Conservation (phyloP, 495 filamentous ascomycete genomes). For the Xylaria bambusicola region DNA sequence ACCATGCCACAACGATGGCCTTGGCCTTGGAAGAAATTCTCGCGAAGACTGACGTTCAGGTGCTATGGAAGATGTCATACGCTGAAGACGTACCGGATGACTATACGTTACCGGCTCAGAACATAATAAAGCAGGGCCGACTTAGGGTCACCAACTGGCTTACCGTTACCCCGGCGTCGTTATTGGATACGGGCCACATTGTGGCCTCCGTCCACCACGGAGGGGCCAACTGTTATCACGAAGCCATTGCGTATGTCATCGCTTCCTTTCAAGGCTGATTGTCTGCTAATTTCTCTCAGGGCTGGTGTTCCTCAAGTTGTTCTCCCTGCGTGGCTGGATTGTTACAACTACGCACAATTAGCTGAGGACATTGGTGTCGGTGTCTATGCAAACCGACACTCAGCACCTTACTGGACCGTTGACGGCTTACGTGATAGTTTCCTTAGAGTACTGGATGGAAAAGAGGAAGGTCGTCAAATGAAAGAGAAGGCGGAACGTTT, state of each 20-base stretch:
- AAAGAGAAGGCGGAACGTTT: slow-evolving; percentile 11
- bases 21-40: slow-evolving; percentile 41
- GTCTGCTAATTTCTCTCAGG: slow-evolving; percentile 28
- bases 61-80: slow-evolving; percentile 50
- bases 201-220: slow-evolving; percentile 56
- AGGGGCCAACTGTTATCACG: slow-evolving; percentile 56
- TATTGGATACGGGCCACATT: slow-evolving; percentile 50
- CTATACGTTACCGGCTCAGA: slow-evolving; percentile 22
- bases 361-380: slow-evolving; percentile 55
- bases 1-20: slow-evolving; percentile 39
- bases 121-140: slow-evolving; percentile 30
- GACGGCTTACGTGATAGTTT: slow-evolving; percentile 28
- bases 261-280: background rate
- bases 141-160: slow-evolving; percentile 50
- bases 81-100: slow-evolving; percentile 18
- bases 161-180: slow-evolving; percentile 46
- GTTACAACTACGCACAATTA: slow-evolving; percentile 51
- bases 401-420: slow-evolving; percentile 29
- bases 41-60: slow-evolving; percentile 37
- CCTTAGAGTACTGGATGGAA: background rate
- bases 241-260: slow-evolving; percentile 51
- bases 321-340: slow-evolving; percentile 55
- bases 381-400: slow-evolving; percentile 46
- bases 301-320: slow-evolving; percentile 53
- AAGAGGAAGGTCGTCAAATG: background rate